Conservation (phyloP, 177 flowering plant species). For the Vitis hybrid region DNA sequence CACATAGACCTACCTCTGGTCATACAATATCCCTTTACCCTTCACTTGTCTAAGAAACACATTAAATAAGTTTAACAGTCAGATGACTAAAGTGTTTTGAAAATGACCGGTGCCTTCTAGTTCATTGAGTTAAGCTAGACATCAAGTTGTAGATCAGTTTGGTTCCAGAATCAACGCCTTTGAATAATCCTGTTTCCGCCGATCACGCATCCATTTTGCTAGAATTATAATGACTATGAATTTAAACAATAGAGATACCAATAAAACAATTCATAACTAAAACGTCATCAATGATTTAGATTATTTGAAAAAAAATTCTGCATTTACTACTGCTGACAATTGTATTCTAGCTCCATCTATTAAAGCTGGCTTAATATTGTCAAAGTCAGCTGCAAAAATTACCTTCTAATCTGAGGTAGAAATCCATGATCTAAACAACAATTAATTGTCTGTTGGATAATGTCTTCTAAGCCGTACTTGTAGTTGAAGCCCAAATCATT, state of each 20-base stretch:
- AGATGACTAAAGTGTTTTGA: background rate
- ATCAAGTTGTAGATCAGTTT: background rate
- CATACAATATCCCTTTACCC: no score
- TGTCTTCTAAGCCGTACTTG: conserved; percentile 51
- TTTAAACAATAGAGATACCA: background rate
- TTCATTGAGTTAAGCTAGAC: background rate
- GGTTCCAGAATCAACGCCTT: background rate
- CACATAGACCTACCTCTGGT: no score
- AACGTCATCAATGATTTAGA: background rate
- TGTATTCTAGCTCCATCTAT: no score
- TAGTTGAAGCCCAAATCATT: conserved; percentile 56
- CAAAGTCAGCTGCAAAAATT: background rate
- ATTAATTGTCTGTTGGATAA: conserved; percentile 37
- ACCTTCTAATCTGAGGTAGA: conserved; percentile 20
- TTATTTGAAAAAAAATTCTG: background rate
- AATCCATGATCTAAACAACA: conserved; percentile 44
- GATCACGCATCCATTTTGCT: background rate
- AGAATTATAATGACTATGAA: background rate
- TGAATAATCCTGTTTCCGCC: background rate
- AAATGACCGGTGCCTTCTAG: background rate
- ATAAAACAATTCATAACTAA: conserved; percentile 1
- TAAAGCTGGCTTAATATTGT: background rate
- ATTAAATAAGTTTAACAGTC: background rate
- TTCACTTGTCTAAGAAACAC: background rate
- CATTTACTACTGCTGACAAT: background rate